Evolutionary conservation across 306 rosid species (phyloP), one percentile per base, ranked within the genome.

Genomic region (Pterocarpus macrocarpus): DNA sequence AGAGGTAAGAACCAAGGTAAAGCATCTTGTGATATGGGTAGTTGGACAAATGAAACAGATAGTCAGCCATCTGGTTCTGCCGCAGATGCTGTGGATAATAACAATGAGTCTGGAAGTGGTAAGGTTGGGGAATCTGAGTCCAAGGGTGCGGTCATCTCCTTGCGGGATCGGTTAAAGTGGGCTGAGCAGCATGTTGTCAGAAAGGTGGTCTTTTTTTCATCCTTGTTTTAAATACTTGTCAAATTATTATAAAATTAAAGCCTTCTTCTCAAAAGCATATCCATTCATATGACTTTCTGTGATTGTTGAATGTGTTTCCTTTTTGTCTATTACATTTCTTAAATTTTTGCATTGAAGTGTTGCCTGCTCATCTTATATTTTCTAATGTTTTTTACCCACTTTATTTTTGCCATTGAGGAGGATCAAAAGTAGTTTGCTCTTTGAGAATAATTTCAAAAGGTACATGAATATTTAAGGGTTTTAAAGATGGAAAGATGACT

Each of bases 31-130:
- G 91, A 89, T 15, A 81, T 85, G 53, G 85, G 69, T 77, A 83
- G 83, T 74, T 91, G 98, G 94, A 82, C 87, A 52, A 91, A 85
- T 77, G 94, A 89, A 86, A 53, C 64, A 53, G 98, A 89, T 72
- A 81, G 43, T 88, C 94, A 83, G 81, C 77, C 84, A 33, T 93
- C 93, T 80, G 90, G 83, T 36, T 85, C 86, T 79, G 80, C 86
- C n/a, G 82, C 56, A 34, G 92, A 85, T 69, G 79, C 77, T 22
- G 92, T 83, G 56, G 87, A 79, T 75, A 44, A 22, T 72, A 89
- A 79, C 43, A 87, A 80, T 68, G 90, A 80, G 73, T 63, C 94
- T 16, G 89, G 90, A 70, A 83, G 84, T 79, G 79, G 87, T 32
- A 91, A 91, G 85, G 85, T 68, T 64, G 89, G 87, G 16, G 89